Base-by-base conservation (phyloP, 495 filamentous ascomycete genomes). In the Sordaria brevicollis region DNA sequence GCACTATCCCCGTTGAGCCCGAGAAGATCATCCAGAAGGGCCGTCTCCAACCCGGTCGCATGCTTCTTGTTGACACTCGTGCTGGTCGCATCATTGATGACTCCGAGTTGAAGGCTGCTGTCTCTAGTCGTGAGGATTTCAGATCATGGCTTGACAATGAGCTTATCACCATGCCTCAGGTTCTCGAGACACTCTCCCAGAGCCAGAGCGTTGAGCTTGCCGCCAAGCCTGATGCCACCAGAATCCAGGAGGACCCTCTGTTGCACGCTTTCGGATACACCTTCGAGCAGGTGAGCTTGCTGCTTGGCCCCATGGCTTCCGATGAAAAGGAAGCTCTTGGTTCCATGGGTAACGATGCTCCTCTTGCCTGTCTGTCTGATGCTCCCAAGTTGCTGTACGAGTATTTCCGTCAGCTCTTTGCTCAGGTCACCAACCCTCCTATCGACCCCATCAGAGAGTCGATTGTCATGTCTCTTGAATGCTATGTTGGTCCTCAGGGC, bases 321-420 rank as follows among this genome's bases (percentile, higher is more conserved):
- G 95, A 99, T 73, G 96, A 97, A 65, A 99, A 99, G 83, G 95
- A 99, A 81, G 96, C 95, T n/a, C 86, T 99, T 34, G 95, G 95
- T 37, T 99, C 95, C 68, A 99, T 99, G 95, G 95, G 95, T 74
- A 99, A 99, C 79, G 95, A 99, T 85, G 93, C 93, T 41, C 95
- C 95, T 17, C 82, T 99, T 73, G 95, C 95, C 34, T 97, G 94
- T 79, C 86, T 99, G 72, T 91, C 95, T 35, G 86, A 89, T 65
- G 91, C 95, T 68, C 94, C 95, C 68, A 93, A 94, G 74, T 85
- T 98, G 68, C 88, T 98, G 43, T 97, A 92, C 78, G 95, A 99
- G 79, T 99, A 99, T 81, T 99, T 98, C 90, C 90, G 96, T 35
- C 93, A 99, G 83, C 90, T 99, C 35, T 99, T 99, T 78, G 95